Base-by-base conservation (phyloP, 1,139 yeast species). In the Yamadazyma songkhlaensis region DNA sequence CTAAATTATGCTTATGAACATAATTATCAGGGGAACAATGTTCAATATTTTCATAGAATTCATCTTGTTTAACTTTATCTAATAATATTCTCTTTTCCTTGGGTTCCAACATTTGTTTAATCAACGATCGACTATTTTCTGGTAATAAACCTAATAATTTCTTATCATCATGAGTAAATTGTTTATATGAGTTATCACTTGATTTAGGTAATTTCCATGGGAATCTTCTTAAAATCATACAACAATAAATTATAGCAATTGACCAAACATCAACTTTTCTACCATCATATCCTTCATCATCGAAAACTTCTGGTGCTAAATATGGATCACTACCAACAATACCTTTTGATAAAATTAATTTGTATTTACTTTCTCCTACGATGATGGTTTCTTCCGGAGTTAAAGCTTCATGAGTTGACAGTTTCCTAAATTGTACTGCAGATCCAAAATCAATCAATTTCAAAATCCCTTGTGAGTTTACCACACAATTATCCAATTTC, bases 301-400 rank as follows among this genome's bases (percentile, higher is more conserved):
- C 57, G 63, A 83, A 66, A 20, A 84, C 84, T 57, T 84, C 94
- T 0, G 92, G 94, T 0, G 92, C 84, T 47, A 84, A 60, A 54
- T 84, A 84, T 4, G 94, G 94, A 59, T 84, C 94, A 9, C 87
- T 79, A 3, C 94, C 94, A 20, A 84, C 87, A 8, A 84, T 73
- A n/a, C 94, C 94, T 26, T 72, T 62, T 1, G 86, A 81, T 34
- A 55, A 44, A 2, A 63, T 48, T 29, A 69, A 53, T 38, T 57
- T 55, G 42, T 55, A 56, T 7, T 60, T 60, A 9, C 67, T 62
- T 29, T 42, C 47, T 14, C 40, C 47, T 34, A 43, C 33, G 38
- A n/a, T 29, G n/a, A 46, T 23, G 1, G 35, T 13, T 11, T 65
- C 60, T 17, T 58, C 61, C 58, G 67, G 42, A 55, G 40, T 42